Percentiles rank a stretch among this genome's conserved stretches.
phyloP scores from a whole-genome alignment of 1,139 yeast species.

The Geotrichum australiense region DNA sequence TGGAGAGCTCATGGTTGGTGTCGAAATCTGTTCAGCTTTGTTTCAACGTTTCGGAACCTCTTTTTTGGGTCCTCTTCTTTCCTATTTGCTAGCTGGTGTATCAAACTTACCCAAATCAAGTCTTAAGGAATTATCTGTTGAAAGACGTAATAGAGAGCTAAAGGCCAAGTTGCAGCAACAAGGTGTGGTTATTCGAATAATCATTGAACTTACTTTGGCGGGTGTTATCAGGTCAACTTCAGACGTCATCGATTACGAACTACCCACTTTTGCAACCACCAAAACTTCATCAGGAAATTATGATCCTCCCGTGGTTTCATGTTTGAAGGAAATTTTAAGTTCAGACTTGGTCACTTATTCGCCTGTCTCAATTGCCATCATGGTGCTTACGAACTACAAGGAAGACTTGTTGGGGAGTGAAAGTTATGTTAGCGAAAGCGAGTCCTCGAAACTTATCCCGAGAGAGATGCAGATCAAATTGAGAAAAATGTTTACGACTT shows the following conservation, averaged over 20 bases:
- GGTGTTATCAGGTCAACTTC: constrained; percentile 36
- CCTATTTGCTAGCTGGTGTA: constrained; percentile 43
- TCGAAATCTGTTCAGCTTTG: constrained; percentile 62
- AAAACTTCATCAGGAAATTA: constrained; percentile 24
- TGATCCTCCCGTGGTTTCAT: constrained; percentile 42
- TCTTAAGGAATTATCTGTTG: constrained; percentile 30
- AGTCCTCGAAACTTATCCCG: constrained; percentile 19
- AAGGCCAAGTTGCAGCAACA: constrained; percentile 40
- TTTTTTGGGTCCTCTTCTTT: constrained; percentile 50
- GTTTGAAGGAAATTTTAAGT: constrained; percentile 50
- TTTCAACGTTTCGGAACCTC: constrained; percentile 62
- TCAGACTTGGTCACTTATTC: constrained; percentile 38
- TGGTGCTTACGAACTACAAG: constrained; percentile 48
- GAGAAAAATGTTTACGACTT: constrained; percentile 40
- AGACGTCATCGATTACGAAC: constrained; percentile 27
- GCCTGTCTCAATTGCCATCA: constrained; percentile 44
- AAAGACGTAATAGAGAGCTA: constrained; percentile 41
- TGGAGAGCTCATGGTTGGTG: constrained; percentile 57
- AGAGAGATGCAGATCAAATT: constrained; percentile 27
- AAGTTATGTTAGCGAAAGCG: constrained; percentile 1
- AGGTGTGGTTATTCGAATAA: constrained; percentile 45
- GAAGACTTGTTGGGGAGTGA: constrained; percentile 18
- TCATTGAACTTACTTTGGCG: constrained; percentile 57
- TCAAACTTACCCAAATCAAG: constrained; percentile 35
- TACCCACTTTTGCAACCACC: constrained; percentile 38